Conservation (phyloP, 169 alveolate species). For the Plasmodium inui region DNA sequence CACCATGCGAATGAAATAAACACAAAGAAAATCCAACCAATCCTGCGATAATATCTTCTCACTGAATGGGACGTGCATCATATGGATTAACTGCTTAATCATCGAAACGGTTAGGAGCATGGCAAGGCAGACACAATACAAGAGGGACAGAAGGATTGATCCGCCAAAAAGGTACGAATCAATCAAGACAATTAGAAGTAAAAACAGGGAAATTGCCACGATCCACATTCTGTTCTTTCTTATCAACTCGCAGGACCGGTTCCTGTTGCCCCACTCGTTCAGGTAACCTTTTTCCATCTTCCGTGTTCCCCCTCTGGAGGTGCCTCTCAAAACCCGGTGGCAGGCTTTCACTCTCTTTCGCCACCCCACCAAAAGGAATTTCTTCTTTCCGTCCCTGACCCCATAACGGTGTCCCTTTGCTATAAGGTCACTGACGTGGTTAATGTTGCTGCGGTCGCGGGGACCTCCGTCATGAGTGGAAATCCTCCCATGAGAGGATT, state of each 20-base stretch:
- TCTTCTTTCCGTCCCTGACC: neutral
- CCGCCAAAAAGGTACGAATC: slow-evolving; percentile 17
- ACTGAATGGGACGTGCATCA: slow-evolving; percentile 18
- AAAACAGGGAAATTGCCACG: neutral
- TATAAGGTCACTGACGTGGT: neutral
- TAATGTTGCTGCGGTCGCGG: neutral
- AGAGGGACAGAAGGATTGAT: slow-evolving; percentile 7
- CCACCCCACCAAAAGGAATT: neutral
- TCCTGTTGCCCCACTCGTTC: slow-evolving; percentile 8
- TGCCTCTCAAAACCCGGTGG: neutral
- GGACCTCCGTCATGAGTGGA: neutral
- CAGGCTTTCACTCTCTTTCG: neutral
- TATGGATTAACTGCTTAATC: slow-evolving; percentile 4
- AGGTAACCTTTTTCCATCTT: neutral
- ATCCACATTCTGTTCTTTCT: neutral
- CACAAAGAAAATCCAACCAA: neutral
- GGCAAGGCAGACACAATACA: slow-evolving; percentile 13
- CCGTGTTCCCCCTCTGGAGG: neutral
- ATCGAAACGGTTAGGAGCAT: neutral
- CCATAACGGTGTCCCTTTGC: neutral
- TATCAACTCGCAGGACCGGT: neutral
- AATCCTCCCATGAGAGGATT: too few relatives aligned
- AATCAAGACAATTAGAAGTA: slow-evolving; percentile 10
- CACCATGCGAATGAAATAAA: neutral
- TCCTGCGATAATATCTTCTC: neutral